phyloP scores from a whole-genome alignment of 2,329 filamentous ascomycete species.

The Zymoseptoria crescenta region DNA sequence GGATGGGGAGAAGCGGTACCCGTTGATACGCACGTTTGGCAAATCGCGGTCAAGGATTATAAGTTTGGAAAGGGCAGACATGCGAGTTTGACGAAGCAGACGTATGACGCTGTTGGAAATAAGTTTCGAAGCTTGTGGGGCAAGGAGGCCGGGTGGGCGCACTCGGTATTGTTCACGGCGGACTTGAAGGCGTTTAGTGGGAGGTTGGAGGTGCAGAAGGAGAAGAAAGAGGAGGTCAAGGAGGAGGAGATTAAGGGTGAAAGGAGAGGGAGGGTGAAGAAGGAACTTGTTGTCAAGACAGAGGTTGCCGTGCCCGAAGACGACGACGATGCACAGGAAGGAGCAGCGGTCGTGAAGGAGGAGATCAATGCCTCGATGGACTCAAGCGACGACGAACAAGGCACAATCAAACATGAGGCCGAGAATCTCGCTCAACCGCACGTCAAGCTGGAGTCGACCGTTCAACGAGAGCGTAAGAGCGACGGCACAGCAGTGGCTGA shows the following conservation, averaged over 20 bases:
- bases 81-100: constrained; percentile 78
- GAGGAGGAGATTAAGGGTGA: constrained; percentile 23
- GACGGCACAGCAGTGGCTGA: background rate
- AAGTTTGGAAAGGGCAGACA: constrained; percentile 76
- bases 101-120: constrained; percentile 83
- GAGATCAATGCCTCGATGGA: constrained; percentile 12
- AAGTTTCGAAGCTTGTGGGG: constrained; percentile 89
- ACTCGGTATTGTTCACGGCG: constrained; percentile 92
- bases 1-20: constrained; percentile 94
- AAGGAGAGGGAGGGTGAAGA: constrained; percentile 27
- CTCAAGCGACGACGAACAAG: background rate
- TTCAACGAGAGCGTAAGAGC: background rate
- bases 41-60: constrained; percentile 94
- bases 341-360: constrained; percentile 31
- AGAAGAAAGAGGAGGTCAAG: constrained; percentile 39
- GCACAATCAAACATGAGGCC: background rate
- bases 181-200: constrained; percentile 81
- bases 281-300: constrained; percentile 31
- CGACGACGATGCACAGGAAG: constrained; percentile 30
- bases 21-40: constrained; percentile 97
- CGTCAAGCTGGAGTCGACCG: background rate
- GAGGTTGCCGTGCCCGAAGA: constrained; percentile 15
- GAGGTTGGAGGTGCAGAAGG: constrained; percentile 43
- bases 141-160: constrained; percentile 90
- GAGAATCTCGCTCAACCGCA: background rate